Conservation (phyloP, 2,329 filamentous ascomycete species). For the Exophiala sp. region DNA sequence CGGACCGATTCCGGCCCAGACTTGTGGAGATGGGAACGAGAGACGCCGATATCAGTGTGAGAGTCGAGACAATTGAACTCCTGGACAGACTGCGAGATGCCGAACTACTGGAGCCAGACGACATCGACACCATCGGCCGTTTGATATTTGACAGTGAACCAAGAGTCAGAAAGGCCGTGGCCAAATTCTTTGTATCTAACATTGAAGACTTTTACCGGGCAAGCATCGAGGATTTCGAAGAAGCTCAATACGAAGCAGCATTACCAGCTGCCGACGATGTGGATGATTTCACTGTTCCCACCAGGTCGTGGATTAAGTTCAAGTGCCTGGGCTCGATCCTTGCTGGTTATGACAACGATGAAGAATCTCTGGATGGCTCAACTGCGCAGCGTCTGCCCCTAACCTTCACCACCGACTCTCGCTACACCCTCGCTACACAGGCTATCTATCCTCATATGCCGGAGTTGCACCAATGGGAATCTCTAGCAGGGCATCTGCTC, state of each 20-base stretch:
- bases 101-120: constrained; percentile 81
- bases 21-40: constrained; percentile 88
- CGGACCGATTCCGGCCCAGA: constrained; percentile 79
- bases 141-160: constrained; percentile 84
- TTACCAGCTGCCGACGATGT: constrained; percentile 63
- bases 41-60: constrained; percentile 74
- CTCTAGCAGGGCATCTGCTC: constrained; percentile 80
- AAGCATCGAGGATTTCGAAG: constrained; percentile 77
- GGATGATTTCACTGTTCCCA: constrained; percentile 66
- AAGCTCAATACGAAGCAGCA: constrained; percentile 70
- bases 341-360: constrained; percentile 67
- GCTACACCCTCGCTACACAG: constrained; percentile 79
- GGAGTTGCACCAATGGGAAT: constrained; percentile 80
- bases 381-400: constrained; percentile 26
- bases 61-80: constrained; percentile 72
- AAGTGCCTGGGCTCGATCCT: constrained; percentile 85
- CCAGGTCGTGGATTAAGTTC: constrained; percentile 79
- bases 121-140: constrained; percentile 81
- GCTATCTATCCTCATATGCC: constrained; percentile 75
- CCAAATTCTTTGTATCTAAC: constrained; percentile 83
- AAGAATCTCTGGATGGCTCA: constrained; percentile 46
- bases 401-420: constrained; percentile 56
- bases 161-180: constrained; percentile 79
- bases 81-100: constrained; percentile 75
- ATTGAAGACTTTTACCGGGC: constrained; percentile 74